Evolutionary conservation across 805 yeast genomes (phyloP).

Genomic region (Saturnispora hagleri): DNA sequence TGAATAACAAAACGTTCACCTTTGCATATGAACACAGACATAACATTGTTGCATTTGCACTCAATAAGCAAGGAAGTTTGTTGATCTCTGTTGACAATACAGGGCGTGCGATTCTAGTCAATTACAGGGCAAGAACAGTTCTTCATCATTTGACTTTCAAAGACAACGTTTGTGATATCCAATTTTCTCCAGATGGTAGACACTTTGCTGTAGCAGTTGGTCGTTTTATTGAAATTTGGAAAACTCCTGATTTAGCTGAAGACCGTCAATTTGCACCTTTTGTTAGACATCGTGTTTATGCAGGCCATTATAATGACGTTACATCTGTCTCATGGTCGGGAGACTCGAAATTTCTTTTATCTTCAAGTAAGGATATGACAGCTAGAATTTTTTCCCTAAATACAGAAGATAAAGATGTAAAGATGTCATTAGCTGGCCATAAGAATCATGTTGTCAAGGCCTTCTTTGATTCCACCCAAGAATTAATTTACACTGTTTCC

Average conservation of each 20-base stretch:
- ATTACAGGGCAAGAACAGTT: slow-evolving; percentile 73
- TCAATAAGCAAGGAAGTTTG: slow-evolving; percentile 75
- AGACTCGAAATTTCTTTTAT: slow-evolving; percentile 80
- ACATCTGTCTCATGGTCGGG: slow-evolving; percentile 77
- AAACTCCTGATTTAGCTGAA: slow-evolving; percentile 69
- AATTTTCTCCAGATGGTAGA: slow-evolving; percentile 83
- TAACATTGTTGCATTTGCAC: slow-evolving; percentile 67
- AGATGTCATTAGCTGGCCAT: slow-evolving; percentile 86
- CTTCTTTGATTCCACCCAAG: slow-evolving; percentile 81
- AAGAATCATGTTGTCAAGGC: slow-evolving; percentile 82
- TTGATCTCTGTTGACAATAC: slow-evolving; percentile 79
- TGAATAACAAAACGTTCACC: slow-evolving; percentile 78
- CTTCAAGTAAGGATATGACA: slow-evolving; percentile 86
- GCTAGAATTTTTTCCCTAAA: slow-evolving; percentile 74
- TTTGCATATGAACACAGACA: slow-evolving; percentile 89
- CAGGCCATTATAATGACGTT: slow-evolving; percentile 87
- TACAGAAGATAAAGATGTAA: slow-evolving; percentile 62
- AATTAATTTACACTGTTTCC: slow-evolving; percentile 80
- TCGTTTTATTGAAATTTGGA: slow-evolving; percentile 85
- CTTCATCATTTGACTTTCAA: slow-evolving; percentile 91
- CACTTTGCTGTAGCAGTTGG: slow-evolving; percentile 81
- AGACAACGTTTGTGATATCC: slow-evolving; percentile 61
- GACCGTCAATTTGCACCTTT: slow-evolving; percentile 96
- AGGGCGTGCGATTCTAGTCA: slow-evolving; percentile 88
- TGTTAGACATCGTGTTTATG: slow-evolving; percentile 78